Base-by-base conservation (phyloP, 2,329 filamentous ascomycete species). In the Sporothrix inflata region DNA sequence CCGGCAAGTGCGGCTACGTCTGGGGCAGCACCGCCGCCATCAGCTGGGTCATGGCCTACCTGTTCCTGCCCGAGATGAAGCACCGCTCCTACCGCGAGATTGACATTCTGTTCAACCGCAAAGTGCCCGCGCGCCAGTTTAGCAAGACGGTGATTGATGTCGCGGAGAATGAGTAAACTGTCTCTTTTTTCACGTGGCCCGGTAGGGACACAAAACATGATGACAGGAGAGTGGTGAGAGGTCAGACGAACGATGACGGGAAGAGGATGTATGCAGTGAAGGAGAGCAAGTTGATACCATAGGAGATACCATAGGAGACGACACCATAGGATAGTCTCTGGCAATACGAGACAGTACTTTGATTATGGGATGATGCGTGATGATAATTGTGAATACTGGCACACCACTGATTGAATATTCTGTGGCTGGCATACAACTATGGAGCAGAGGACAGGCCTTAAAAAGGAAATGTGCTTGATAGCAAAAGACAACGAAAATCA, bases 41-140 rank as follows among this genome's bases (percentile, higher is more conserved):
- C 76, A 90, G 88, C 78, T 82, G 84, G 70, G 75, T 85, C 74
- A 74, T 84, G 74, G 82, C 87, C 4, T 89, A 75, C 78, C 79
- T 85, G 74, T 84, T 73, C 74, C 69, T 89, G 69, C 86, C 86
- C 12, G 86, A 89, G 84, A 86, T 88, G 84, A 87, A 87, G 83
- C 76, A 80, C 76, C 82, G 85, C 47, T 86, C 87, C 49, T 89
- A 84, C 81, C 87, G 87, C 74, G 88, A 90, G 81, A 88, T 88
- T 76, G 88, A 89, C 77, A 88, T 88, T 75, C 71, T 88, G 77
- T 88, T 88, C 83, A 84, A 82, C 73, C 85, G 88, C 76, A 79
- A 79, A 70, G 79, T 89, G 34, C 83, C 79, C 0, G 88, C 88
- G 75, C 85, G 88, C 77, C 77, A 88, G 77, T 87, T 84, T 85